Evolutionary conservation across 2,329 filamentous ascomycete genomes (phyloP), one percentile per base, ranked within the genome.

Genomic region (Colletotrichum gloeosporioides): DNA sequence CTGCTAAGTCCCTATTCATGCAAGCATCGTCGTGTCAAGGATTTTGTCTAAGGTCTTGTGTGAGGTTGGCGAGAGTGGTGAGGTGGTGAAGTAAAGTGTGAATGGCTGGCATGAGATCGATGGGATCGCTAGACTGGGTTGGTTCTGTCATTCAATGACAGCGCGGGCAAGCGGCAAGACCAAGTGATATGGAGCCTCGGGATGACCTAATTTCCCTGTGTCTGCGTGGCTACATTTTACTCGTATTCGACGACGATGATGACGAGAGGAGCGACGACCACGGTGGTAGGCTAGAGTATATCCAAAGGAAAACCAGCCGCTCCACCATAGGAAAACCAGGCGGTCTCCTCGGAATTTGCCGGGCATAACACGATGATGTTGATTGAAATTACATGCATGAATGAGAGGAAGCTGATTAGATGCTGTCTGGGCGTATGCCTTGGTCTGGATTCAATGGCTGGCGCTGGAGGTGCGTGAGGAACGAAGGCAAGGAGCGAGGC

Each of bases 71-170:
- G n/a, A 53, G 44, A 53, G 44, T 53, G n/a, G 44, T 53, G 6
- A 22, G 18, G 44, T 44, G 9, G 39, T 13, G 44, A 53, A 25
- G 10, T 44, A 8, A 39, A 39, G 39, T 22, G 44, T n/a, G n/a
- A 53, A 53, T 53, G 3, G 44, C 44, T 53, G n/a, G 44, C n/a
- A 4, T 53, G 44, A 13, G n/a, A 53, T 53, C 6, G n/a, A 22
- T 13, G n/a, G 44, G 44, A 25, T 8, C n/a, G 44, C n/a, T 8
- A 25, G 44, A 49, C 44, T 4, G 44, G 0, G 6, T 49, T 49
- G n/a, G 44, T 13, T 49, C n/a, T 0, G 18, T n/a, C 9, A 22
- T 49, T 22, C 44, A 22, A 0, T 0, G n/a, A 22, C n/a, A 8
- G 44, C n/a, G 16, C 39, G 18, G 18, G 39, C 39, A 49, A 49